Conservation (phyloP, 805 yeast species). For the Yarrowia sp. region DNA sequence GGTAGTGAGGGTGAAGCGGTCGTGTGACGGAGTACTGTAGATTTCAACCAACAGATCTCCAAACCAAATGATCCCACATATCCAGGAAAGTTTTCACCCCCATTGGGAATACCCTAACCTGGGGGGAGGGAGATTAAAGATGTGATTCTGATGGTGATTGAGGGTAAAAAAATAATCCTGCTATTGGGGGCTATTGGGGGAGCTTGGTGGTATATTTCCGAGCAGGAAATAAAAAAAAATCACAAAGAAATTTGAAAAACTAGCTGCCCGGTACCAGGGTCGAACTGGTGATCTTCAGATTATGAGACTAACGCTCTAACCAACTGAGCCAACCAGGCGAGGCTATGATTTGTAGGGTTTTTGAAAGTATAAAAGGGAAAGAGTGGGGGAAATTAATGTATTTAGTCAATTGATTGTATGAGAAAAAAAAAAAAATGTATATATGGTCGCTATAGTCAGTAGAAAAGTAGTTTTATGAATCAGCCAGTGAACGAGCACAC, state of each 20-base stretch:
- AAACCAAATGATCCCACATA: slow-evolving; percentile 24
- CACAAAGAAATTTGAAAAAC: not conserved
- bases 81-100: slow-evolving; percentile 26
- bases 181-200: no score
- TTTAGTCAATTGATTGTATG: no score
- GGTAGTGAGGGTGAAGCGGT: not conserved
- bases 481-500: no score
- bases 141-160: not conserved
- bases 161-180: not conserved
- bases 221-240: not conserved
- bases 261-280: slow-evolving; percentile 34
- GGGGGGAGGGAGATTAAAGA: not conserved
- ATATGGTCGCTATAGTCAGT: no score
- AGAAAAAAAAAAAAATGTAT: no score
- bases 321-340: slow-evolving; percentile 37
- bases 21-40: no score
- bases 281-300: slow-evolving; percentile 38
- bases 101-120: slow-evolving; percentile 27
- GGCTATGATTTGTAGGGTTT: no score
- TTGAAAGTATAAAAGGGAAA: not conserved
- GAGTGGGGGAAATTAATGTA: not conserved
- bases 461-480: no score
- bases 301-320: slow-evolving; percentile 38
- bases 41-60: not conserved
- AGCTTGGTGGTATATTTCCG: no score